Evolutionary conservation across 2,329 filamentous ascomycete genomes (phyloP).

Genomic region (Didymellaceae sp.): DNA sequence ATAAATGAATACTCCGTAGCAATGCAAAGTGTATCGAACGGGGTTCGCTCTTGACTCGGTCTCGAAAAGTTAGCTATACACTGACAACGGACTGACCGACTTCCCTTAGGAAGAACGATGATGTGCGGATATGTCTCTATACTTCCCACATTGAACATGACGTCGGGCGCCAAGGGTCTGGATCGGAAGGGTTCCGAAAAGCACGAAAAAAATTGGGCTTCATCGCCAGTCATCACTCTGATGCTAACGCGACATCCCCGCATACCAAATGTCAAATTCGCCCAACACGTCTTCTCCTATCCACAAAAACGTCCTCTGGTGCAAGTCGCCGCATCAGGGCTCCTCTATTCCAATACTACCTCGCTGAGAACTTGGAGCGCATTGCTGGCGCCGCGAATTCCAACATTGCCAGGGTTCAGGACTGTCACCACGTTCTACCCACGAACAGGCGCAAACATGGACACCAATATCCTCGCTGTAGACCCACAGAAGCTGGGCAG

Average conservation of each 20-base stretch:
- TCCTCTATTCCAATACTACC: slow-evolving; percentile 22
- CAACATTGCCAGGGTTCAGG: background rate
- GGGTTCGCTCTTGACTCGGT: background rate
- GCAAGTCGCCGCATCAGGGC: slow-evolving; percentile 32
- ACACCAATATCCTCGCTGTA: slow-evolving; percentile 51
- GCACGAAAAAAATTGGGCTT: slow-evolving; percentile 35
- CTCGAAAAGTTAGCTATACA: background rate
- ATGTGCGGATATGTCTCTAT: background rate
- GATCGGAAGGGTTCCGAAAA: slow-evolving; percentile 35
- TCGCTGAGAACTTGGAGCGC: slow-evolving; percentile 30
- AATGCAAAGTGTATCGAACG: slow-evolving; percentile 6
- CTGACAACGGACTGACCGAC: no score
- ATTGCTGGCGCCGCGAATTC: slow-evolving; percentile 2
- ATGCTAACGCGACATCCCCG: slow-evolving; percentile 40
- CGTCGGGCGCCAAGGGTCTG: slow-evolving; percentile 29
- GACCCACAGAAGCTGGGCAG: slow-evolving; percentile 50
- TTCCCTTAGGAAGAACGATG: no score
- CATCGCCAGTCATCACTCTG: slow-evolving; percentile 36
- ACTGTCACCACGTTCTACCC: slow-evolving; percentile 4
- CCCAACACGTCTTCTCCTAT: slow-evolving; percentile 17
- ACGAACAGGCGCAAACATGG: slow-evolving; percentile 28
- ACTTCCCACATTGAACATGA: slow-evolving; percentile 25
- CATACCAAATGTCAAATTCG: slow-evolving; percentile 45
- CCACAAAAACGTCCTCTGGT: slow-evolving; percentile 32
- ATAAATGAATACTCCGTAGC: slow-evolving; percentile 4